Base-by-base conservation (phyloP, 305 asterid genomes). In the Solanum hybrid region DNA sequence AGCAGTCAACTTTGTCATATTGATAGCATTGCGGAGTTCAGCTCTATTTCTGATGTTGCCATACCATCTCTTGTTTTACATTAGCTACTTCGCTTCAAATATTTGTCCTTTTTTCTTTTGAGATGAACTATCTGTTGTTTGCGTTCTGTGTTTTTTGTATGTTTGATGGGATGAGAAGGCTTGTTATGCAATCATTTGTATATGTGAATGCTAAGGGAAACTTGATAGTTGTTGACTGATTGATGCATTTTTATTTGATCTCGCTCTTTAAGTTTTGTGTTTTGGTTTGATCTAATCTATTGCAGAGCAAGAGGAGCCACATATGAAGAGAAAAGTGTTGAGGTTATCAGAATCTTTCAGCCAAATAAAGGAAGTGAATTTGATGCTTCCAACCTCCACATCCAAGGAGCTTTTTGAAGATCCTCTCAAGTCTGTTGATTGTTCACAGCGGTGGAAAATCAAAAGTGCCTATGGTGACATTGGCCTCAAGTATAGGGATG, bases 241-340 rank as follows among this genome's bases (percentile, higher is more conserved):
- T 10, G 74, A 51, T 84, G 42, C 31, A 5, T 51, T 84, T 84
- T 26, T 6, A 20, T 51, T 18, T 46, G 88, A 84, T 84, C 31
- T 28, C 12, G 11, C 74, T 84, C 42, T 78, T 61, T 28, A 20
- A 42, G 28, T 34, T 28, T 34, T 13, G 40, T 39, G 33, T 6
- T 82, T 57, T 10, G 40, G 46, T n/a, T 22, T 18, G 22, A 22
- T 13, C 4, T 36, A 9, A 46, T 82, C 13, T 20, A 9, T 91
- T 89, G 82, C 86, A 97, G 99, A 96, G 90, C 94, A 97, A 91
- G 98, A 96, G 12, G 97, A 93, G 75, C 89, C 94, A 67, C 95
- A 96, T 93, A 95, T 96, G 99, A 95, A 92, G 92, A 95, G 97
- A 90, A 95, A 97, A 86, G 99, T 97, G 90, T 92, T 97, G 90